Evolutionary conservation across 805 yeast genomes (phyloP).

Genomic region (Wickerhamomyces chambardii): DNA sequence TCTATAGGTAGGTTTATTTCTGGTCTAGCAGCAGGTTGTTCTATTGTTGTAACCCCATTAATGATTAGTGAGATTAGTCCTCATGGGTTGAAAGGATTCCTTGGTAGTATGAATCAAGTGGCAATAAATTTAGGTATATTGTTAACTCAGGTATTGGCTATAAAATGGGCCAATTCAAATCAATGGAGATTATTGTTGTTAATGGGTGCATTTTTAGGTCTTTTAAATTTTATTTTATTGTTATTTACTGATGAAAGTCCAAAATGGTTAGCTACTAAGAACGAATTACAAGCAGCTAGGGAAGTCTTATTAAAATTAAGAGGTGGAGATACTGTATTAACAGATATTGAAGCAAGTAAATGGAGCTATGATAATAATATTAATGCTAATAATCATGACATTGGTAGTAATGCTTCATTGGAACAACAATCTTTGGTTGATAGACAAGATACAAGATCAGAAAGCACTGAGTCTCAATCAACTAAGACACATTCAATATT

Average conservation of each 20-base stretch:
- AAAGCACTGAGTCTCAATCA: not conserved
- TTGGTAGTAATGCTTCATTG: too few species aligned
- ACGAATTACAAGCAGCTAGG: conserved; percentile 33
- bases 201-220: conserved; percentile 49
- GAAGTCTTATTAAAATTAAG: conserved; percentile 25
- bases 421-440: conserved; percentile 2
- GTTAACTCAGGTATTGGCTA: conserved; percentile 67
- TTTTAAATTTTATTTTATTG: conserved; percentile 33
- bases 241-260: conserved; percentile 67
- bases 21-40: conserved; percentile 84
- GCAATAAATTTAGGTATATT: conserved; percentile 81
- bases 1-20: conserved; percentile 65
- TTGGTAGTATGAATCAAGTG: conserved; percentile 89
- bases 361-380: too few species aligned
- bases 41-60: conserved; percentile 79
- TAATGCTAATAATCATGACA: too few species aligned
- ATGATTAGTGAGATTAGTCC: conserved; percentile 80
- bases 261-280: conserved; percentile 60
- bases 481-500: conserved; percentile 17
- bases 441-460: not conserved
- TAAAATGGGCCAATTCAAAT: conserved; percentile 51
- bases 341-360: conserved; percentile 9
- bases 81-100: conserved; percentile 50
- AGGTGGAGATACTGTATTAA: conserved; percentile 14
- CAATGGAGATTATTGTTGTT: conserved; percentile 70